Evolutionary conservation across 352 stramenopile genomes (phyloP).

Genomic region (Elongisporangium undulatum): DNA sequence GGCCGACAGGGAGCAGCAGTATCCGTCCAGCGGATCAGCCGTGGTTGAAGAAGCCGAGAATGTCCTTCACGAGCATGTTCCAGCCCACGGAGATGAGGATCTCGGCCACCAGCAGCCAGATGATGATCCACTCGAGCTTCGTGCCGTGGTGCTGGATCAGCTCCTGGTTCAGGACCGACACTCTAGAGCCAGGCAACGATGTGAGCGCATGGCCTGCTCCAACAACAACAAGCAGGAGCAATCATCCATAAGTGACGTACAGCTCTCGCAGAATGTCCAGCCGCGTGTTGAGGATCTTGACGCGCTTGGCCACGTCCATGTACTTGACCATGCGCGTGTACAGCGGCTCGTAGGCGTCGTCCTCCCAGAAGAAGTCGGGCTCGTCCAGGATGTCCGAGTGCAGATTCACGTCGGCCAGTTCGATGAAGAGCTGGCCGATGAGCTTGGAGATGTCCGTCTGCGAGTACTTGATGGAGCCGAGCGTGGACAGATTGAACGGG

Average conservation of each 20-base stretch:
- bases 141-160: conserved; percentile 80
- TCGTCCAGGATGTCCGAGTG: conserved; percentile 93
- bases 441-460: conserved; percentile 89
- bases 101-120: conserved; percentile 90
- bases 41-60: conserved; percentile 64
- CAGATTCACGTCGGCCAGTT: conserved; percentile 89
- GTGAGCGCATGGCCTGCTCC: not conserved
- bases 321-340: conserved; percentile 91
- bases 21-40: not conserved
- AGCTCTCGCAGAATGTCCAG: conserved; percentile 92
- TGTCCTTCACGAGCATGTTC: conserved; percentile 82
- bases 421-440: conserved; percentile 89
- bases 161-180: conserved; percentile 91
- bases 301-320: conserved; percentile 87
- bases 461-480: conserved; percentile 87
- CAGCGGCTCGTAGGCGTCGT: conserved; percentile 88
- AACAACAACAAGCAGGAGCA: conserved; percentile 1
- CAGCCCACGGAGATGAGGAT: conserved; percentile 81
- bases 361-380: conserved; percentile 91
- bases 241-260: conserved; percentile 21
- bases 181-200: conserved; percentile 17
- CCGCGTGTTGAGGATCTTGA: conserved; percentile 92
- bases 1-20: conserved; percentile 5
- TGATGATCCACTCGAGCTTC: conserved; percentile 93
- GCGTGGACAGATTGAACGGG: conserved; percentile 77